Conservation (phyloP, 164 flowering plant genomes). For the Platanus orientalis region DNA sequence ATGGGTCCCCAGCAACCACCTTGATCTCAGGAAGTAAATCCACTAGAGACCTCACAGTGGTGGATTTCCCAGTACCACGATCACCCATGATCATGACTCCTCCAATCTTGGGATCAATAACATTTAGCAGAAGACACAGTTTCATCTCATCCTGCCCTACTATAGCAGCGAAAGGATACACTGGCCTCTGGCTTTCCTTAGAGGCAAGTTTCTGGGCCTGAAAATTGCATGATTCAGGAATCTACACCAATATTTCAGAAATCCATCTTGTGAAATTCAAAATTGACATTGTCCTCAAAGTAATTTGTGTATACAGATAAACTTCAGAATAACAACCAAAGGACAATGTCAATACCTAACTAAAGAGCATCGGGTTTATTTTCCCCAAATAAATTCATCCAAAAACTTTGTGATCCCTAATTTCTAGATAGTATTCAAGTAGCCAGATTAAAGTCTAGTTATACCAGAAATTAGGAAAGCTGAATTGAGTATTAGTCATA, state of each 20-base stretch:
- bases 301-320: too few relatives aligned
- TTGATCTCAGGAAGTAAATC: constrained; percentile 87
- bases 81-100: constrained; percentile 99
- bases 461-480: background rate
- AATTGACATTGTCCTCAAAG: too few relatives aligned
- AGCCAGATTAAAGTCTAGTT: background rate
- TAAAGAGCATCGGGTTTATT: too few relatives aligned
- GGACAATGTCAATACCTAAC: too few relatives aligned
- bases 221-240: constrained; percentile 12
- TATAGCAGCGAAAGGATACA: constrained; percentile 90
- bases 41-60: constrained; percentile 85
- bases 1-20: constrained; percentile 83
- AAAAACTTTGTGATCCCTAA: too few relatives aligned
- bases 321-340: background rate
- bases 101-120: constrained; percentile 96
- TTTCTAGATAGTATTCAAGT: background rate
- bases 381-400: too few relatives aligned
- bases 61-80: constrained; percentile 94
- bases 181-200: constrained; percentile 81
- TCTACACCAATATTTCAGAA: background rate
- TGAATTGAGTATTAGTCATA: background rate
- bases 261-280: too few relatives aligned
- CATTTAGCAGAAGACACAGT: constrained; percentile 83
- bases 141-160: constrained; percentile 99
- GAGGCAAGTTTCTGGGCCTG: constrained; percentile 53